Evolutionary conservation across 2,329 filamentous ascomycete genomes (phyloP).

Genomic region (Didymella segeticola): DNA sequence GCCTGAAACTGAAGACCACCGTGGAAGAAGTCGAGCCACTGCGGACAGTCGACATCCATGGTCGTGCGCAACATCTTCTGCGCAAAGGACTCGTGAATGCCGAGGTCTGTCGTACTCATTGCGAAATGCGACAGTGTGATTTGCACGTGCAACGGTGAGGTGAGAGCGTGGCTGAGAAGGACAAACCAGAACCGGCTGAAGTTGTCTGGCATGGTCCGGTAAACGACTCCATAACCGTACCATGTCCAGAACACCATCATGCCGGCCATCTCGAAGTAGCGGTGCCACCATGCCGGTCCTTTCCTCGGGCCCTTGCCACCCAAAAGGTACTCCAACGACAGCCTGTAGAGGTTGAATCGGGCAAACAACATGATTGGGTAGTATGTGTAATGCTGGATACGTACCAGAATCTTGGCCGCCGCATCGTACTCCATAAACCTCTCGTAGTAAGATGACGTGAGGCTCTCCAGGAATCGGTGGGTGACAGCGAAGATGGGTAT

Average conservation of each 20-base stretch:
- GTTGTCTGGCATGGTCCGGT: constrained; percentile 65
- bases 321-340: constrained; percentile 71
- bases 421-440: constrained; percentile 69
- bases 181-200: constrained; percentile 66
- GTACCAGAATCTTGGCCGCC: constrained; percentile 64
- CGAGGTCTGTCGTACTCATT: constrained; percentile 71
- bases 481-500: constrained; percentile 73
- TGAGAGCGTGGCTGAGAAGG: constrained; percentile 68
- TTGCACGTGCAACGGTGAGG: constrained; percentile 73
- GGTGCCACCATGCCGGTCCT: constrained; percentile 71
- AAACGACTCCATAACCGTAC: constrained; percentile 71
- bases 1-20: constrained; percentile 77
- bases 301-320: constrained; percentile 62
- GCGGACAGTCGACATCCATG: constrained; percentile 76
- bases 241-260: constrained; percentile 71
- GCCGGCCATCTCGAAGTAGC: constrained; percentile 68
- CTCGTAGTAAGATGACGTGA: constrained; percentile 72
- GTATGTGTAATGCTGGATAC: constrained; percentile 70
- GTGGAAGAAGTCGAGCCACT: constrained; percentile 75
- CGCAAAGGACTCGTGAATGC: constrained; percentile 69
- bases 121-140: constrained; percentile 77
- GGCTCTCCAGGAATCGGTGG: constrained; percentile 68
- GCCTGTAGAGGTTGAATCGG: constrained; percentile 74
- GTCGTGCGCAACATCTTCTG: constrained; percentile 74
- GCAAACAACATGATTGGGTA: constrained; percentile 72